Conservation (phyloP, 495 filamentous ascomycete species). For the Mycothermus thermophilus region DNA sequence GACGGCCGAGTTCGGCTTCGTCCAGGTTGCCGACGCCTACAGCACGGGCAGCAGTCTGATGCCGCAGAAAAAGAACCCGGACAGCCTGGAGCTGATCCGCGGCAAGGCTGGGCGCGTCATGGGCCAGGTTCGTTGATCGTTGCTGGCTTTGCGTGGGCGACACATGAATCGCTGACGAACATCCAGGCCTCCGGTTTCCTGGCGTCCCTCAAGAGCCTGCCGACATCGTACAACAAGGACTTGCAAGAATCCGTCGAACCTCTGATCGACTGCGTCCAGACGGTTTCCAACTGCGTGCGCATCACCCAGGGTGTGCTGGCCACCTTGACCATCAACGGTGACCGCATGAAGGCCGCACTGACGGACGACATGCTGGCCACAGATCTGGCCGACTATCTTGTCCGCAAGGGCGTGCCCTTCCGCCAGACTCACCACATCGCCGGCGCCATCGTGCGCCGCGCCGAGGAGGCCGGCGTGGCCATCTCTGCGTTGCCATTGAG, state of each 20-base stretch:
- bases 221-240: conserved; percentile 91
- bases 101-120: conserved; percentile 79
- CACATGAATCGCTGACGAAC: no score
- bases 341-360: conserved; percentile 67
- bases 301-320: conserved; percentile 76
- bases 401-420: conserved; percentile 76
- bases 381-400: conserved; percentile 83
- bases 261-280: conserved; percentile 78
- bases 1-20: conserved; percentile 68
- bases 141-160: background rate
- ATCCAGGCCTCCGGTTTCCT: conserved; percentile 49
- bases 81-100: conserved; percentile 74
- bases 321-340: conserved; percentile 53
- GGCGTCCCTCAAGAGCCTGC: conserved; percentile 75
- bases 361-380: conserved; percentile 57
- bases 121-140: conserved; percentile 50
- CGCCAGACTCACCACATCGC: conserved; percentile 83
- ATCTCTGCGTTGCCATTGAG: conserved; percentile 66
- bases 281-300: conserved; percentile 66
- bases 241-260: conserved; percentile 83
- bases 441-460: conserved; percentile 56
- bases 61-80: conserved; percentile 78
- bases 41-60: conserved; percentile 74
- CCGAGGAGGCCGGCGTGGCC: conserved; percentile 50
- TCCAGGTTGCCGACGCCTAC: conserved; percentile 74